phyloP scores from a whole-genome alignment of 768 basidiomycete species.

The Russula sp. region DNA sequence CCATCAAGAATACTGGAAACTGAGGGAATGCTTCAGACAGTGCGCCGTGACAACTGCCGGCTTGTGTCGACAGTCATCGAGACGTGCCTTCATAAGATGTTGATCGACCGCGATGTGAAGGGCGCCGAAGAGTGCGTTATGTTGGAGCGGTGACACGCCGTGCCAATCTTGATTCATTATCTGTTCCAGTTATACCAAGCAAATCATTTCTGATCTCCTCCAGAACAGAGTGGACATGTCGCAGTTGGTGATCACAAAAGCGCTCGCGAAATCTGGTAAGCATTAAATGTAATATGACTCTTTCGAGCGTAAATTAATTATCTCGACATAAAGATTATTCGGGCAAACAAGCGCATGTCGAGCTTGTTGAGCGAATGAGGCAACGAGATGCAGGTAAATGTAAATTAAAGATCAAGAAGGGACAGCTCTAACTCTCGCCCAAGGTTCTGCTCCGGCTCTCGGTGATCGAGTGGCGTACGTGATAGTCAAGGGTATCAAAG shows the following conservation, averaged over 20 bases:
- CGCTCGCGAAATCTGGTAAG: slow-evolving; percentile 79
- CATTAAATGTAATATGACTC: neutral
- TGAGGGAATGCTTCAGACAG: slow-evolving; percentile 56
- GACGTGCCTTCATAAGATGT: slow-evolving; percentile 96
- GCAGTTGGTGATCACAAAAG: slow-evolving; percentile 98
- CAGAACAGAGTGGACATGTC: slow-evolving; percentile 99
- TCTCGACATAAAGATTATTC: slow-evolving; percentile 60
- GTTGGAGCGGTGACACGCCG: neutral
- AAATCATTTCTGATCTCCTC: slow-evolving; percentile 85
- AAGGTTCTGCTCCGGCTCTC: slow-evolving; percentile 92
- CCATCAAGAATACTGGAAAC: neutral
- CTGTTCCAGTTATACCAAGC: slow-evolving; percentile 75
- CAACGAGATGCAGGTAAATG: slow-evolving; percentile 81
- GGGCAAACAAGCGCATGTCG: slow-evolving; percentile 94
- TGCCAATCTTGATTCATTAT: slow-evolving; percentile 8
- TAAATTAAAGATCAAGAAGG: neutral
- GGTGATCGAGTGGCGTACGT: slow-evolving; percentile 99
- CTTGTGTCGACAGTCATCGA: slow-evolving; percentile 97
- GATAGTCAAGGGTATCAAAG: slow-evolving; percentile 94
- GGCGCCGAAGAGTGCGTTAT: slow-evolving; percentile 82
- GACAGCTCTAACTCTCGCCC: neutral
- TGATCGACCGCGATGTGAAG: slow-evolving; percentile 91
- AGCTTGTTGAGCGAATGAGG: slow-evolving; percentile 92
- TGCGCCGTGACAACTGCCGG: slow-evolving; percentile 97
- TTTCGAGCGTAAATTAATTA: neutral